Evolutionary conservation across 306 rosid species (phyloP).

Genomic region (Begonia peltatifolia): DNA sequence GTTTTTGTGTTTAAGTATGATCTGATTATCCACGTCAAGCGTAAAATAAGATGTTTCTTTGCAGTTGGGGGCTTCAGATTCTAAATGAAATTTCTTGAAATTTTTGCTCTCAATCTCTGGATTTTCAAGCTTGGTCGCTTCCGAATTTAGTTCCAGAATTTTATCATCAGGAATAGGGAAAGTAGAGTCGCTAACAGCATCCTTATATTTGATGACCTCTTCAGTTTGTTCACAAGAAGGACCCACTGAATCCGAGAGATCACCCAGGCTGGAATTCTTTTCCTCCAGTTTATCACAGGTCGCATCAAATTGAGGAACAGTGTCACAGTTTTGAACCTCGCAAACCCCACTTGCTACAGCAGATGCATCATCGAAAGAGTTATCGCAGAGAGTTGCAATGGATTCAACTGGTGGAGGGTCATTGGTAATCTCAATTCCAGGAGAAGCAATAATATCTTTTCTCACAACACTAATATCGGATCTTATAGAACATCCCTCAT

Average conservation of each 20-base stretch:
- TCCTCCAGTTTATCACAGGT: slow-evolving; percentile 17
- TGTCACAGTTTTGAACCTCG: not conserved
- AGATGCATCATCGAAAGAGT: not conserved
- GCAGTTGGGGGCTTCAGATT: slow-evolving; percentile 10
- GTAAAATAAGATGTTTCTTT: slow-evolving; percentile 15
- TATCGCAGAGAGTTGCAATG: not conserved
- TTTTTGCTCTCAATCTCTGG: slow-evolving; percentile 9
- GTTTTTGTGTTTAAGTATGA: slow-evolving; percentile 5
- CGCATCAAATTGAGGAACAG: not conserved
- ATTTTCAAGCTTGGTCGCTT: slow-evolving; percentile 8
- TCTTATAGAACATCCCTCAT: slow-evolving; percentile 15
- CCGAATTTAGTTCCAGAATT: slow-evolving; percentile 13
- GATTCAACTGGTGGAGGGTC: slow-evolving; percentile 19
- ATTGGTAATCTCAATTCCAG: slow-evolving; percentile 17
- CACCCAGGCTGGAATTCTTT: slow-evolving; percentile 12
- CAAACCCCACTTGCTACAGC: not conserved
- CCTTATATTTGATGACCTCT: slow-evolving; percentile 10
- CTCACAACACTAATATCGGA: slow-evolving; percentile 15
- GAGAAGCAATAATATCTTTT: slow-evolving; percentile 9
- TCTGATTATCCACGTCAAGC: slow-evolving; percentile 13
- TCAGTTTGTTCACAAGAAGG: slow-evolving; percentile 15
- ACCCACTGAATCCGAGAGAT: slow-evolving; percentile 11
- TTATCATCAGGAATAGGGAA: slow-evolving; percentile 10
- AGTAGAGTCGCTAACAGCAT: slow-evolving; percentile 10
- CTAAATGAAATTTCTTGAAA: slow-evolving; percentile 6